Evolutionary conservation across 202 grass and related monocot species (phyloP).

Genomic region (Carex arenaria): DNA sequence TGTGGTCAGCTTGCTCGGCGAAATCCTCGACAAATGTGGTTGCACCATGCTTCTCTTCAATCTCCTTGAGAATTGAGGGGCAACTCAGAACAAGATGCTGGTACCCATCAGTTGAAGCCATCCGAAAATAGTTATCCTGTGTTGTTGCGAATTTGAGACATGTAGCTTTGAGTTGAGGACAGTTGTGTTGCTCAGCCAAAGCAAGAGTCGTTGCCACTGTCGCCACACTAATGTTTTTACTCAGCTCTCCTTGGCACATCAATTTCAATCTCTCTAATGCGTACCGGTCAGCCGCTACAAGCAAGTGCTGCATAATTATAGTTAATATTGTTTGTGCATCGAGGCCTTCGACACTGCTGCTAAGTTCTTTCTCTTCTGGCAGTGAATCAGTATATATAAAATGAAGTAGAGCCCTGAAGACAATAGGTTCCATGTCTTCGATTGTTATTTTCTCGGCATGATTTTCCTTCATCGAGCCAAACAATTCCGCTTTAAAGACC

Average conservation of each 20-base stretch:
- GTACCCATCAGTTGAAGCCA: conserved; percentile 10
- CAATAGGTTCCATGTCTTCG: conserved; percentile 17
- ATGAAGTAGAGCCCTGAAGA: conserved; percentile 26
- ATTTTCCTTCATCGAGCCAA: conserved; percentile 24
- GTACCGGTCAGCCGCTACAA: conserved; percentile 14
- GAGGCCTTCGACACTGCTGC: not conserved
- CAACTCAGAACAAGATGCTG: conserved; percentile 20
- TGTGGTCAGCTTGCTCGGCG: not conserved
- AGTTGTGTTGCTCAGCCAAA: conserved; percentile 33
- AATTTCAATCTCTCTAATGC: conserved; percentile 35
- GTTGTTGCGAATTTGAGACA: conserved; percentile 8
- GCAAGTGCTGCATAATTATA: conserved; percentile 22
- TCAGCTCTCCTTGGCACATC: conserved; percentile 23
- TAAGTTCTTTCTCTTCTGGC: conserved; percentile 11
- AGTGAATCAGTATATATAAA: conserved; percentile 30
- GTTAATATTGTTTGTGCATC: not conserved
- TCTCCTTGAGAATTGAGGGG: conserved; percentile 23
- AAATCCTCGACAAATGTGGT: not conserved
- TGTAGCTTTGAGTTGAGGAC: not conserved
- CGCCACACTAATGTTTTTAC: not conserved
- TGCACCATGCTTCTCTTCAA: not conserved
- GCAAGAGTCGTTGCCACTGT: conserved; percentile 28
- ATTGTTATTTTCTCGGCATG: not conserved
- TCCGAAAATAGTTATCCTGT: conserved; percentile 9
- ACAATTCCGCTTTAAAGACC: conserved; percentile 30